Base-by-base conservation (phyloP, 495 filamentous ascomycete species). In the Rostrohypoxylon terebratum region DNA sequence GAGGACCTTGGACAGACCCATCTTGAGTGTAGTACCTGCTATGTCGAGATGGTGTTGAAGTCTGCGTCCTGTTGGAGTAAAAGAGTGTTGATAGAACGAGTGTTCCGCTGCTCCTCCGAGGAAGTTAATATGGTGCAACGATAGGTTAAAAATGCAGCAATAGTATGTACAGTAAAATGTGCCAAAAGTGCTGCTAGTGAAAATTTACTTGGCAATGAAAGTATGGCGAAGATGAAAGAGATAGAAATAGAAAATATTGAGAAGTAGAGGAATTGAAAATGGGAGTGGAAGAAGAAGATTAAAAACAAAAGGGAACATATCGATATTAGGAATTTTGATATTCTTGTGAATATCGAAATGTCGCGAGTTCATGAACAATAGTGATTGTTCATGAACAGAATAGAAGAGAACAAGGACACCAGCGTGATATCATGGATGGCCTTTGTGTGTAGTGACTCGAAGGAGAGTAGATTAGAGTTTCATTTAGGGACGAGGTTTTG, bases 21-120 rank as follows among this genome's bases (percentile, higher is more conserved):
- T 85, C 72, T 72, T 81, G 77, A 76, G 53, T 54, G 73, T 81
- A 81, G 79, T 74, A 68, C 80, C 80, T 79, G 81, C 79, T 81
- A 80, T 75, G 28, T 67, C 67, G 62, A 65, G 70, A 76, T 76
- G 72, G 58, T 14, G 28, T 71, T 45, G 40, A 61, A 59, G 31
- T 54, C 25, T 57, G n/a, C 28, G 28, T 28, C 28, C 6, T 28
- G 68, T 18, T 33, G 7, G 53, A 33, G 28, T 45, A 72, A 74
- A 58, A 36, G 58, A 70, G 62, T 42, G 48, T 65, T 50, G 60
- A 23, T 50, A 38, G 45, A 40, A 25, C 44, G 44, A 34, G 38
- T 67, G 55, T 25, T 61, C 60, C 6, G 13, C 5, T 40, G 23
- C 61, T 69, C 71, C 71, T 60, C 57, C 40, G 13, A 50, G 66